These are phyloP conservation scores for Aureobasidium sp. DNA, from an alignment of 2,329 filamentous ascomycete species.

Conservation along the genomic window DNA sequence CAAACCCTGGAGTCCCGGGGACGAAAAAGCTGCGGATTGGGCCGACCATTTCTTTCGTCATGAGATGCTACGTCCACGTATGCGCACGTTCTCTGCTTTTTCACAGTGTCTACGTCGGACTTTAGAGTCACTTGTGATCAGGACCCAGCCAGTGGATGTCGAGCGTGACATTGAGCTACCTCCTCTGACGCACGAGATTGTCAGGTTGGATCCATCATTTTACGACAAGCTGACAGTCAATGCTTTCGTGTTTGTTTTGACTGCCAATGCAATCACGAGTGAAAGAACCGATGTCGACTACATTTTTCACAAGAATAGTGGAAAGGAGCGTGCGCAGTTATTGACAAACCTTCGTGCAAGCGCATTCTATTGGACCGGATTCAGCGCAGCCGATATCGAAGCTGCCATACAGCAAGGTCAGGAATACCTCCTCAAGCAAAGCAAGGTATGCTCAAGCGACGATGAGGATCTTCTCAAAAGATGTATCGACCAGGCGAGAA, in stretches of 20 bases:
- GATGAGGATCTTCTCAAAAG: conserved; percentile 57
- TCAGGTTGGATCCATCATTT: conserved; percentile 71
- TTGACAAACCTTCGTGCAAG: conserved; percentile 75
- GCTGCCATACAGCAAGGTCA: conserved; percentile 59
- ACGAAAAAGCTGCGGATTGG: conserved; percentile 63
- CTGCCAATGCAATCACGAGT: conserved; percentile 81
- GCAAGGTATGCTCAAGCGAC: conserved; percentile 50
- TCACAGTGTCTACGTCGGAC: conserved; percentile 58
- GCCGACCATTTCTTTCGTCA: conserved; percentile 58
- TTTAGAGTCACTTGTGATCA: conserved; percentile 72
- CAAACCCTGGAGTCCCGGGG: conserved; percentile 63
- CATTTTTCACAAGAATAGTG: conserved; percentile 73
- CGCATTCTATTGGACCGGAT: conserved; percentile 81
- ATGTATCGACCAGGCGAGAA: conserved; percentile 59
- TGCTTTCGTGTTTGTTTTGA: conserved; percentile 75
- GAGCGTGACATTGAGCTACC: conserved; percentile 59
- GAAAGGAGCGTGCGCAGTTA: conserved; percentile 58
- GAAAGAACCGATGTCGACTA: conserved; percentile 79
- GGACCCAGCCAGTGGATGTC: conserved; percentile 69
- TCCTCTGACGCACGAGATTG: conserved; percentile 61
- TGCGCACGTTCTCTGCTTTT: conserved; percentile 47
- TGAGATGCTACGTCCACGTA: conserved; percentile 40
- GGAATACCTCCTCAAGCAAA: conserved; percentile 58
- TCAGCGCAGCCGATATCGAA: conserved; percentile 55
- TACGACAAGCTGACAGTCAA: conserved; percentile 81